phyloP scores from a whole-genome alignment of 2,329 filamentous ascomycete species.

The Nothophoma quercina region DNA sequence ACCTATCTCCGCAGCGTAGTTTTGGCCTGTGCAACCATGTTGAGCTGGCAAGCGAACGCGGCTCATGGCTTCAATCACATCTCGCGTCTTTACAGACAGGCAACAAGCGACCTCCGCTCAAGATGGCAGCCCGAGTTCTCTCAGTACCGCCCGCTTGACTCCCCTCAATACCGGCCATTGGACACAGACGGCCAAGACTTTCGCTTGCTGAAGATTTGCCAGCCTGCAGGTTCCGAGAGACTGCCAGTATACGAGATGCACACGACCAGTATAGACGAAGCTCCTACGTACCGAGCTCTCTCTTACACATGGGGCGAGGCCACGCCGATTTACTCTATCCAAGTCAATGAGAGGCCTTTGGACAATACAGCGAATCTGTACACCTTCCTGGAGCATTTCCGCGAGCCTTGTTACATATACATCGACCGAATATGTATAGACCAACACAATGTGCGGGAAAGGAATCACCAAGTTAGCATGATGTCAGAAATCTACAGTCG shows the following conservation, averaged over 20 bases:
- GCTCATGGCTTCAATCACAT: too few relatives aligned
- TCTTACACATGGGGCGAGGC: neutral
- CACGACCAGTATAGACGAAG: neutral
- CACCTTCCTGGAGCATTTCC: neutral
- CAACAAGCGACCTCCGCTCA: too few relatives aligned
- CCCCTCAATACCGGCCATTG: too few relatives aligned
- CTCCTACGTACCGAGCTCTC: neutral
- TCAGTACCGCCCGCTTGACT: too few relatives aligned
- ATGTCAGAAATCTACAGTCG: slow-evolving; percentile 5
- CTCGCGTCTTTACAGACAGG: too few relatives aligned
- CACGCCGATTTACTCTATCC: neutral
- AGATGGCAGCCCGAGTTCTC: too few relatives aligned
- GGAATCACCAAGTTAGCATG: slow-evolving; percentile 7
- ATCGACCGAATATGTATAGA: slow-evolving; percentile 10
- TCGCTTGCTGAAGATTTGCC: too few relatives aligned
- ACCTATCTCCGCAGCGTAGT: too few relatives aligned
- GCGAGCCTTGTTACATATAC: neutral
- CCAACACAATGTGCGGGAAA: slow-evolving; percentile 2
- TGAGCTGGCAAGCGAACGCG: too few relatives aligned
- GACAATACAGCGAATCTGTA: neutral
- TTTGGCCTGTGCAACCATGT: too few relatives aligned
- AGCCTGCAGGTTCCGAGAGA: too few relatives aligned
- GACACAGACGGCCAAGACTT: too few relatives aligned
- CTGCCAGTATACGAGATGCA: neutral
- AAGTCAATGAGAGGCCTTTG: neutral